These are phyloP conservation scores for Pseudonitzschia multiseries DNA, from an alignment of 108 stramenopile species.

Conservation along the genomic window DNA sequence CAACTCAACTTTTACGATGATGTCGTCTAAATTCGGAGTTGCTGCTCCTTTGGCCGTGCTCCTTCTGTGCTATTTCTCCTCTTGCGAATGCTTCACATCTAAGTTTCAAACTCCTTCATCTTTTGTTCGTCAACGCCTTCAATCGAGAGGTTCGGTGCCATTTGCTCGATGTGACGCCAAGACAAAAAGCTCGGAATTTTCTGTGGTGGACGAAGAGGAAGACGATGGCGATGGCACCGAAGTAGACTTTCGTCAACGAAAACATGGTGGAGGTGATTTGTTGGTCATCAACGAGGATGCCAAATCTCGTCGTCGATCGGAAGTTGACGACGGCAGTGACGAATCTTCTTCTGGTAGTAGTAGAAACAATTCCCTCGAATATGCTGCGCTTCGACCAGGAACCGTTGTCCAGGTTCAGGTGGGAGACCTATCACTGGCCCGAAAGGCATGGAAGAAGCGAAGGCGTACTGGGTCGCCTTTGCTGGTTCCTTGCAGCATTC, in stretches of 20 bases:
- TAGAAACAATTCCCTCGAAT: conserved; percentile 1
- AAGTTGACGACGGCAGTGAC: background rate
- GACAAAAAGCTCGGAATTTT: conserved; percentile 7
- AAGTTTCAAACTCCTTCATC: conserved; percentile 3
- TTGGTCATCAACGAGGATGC: conserved; percentile 14
- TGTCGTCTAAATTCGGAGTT: background rate
- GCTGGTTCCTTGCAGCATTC: conserved; percentile 73
- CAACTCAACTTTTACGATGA: background rate
- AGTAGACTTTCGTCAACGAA: conserved; percentile 13
- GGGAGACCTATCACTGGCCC: conserved; percentile 67
- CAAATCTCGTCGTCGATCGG: background rate
- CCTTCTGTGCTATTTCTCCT: background rate
- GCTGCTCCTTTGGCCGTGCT: background rate
- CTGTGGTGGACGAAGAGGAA: background rate
- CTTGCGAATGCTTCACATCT: conserved; percentile 10
- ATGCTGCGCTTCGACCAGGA: conserved; percentile 49
- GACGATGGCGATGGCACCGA: background rate
- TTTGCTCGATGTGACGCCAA: background rate
- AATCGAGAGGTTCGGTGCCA: background rate
- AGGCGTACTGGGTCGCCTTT: conserved; percentile 78
- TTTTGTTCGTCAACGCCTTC: background rate
- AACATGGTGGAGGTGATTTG: conserved; percentile 8
- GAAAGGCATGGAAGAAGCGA: conserved; percentile 90
- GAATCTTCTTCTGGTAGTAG: background rate
- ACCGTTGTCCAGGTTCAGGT: conserved; percentile 69